phyloP scores from a whole-genome alignment of 2,329 filamentous ascomycete genomes.

The Botrytis cinerea region DNA sequence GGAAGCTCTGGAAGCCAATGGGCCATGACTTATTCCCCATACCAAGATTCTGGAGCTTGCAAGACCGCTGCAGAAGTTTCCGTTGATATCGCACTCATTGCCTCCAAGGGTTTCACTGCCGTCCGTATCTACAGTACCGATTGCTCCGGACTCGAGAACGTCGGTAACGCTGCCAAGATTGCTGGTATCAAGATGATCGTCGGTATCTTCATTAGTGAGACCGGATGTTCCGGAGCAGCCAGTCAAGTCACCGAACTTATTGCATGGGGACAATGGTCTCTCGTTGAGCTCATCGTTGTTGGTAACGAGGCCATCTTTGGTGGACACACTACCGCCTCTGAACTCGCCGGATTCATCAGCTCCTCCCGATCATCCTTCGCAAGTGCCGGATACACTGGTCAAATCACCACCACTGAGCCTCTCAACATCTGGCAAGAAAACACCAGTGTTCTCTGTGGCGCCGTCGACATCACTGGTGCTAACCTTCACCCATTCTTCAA shows the following conservation, averaged over 20 bases:
- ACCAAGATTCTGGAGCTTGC: constrained; percentile 61
- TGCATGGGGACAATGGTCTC: constrained; percentile 70
- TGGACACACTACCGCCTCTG: constrained; percentile 61
- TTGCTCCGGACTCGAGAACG: constrained; percentile 76
- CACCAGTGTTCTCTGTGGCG: constrained; percentile 63
- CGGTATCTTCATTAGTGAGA: constrained; percentile 79
- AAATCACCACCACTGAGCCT: constrained; percentile 83
- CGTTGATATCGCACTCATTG: constrained; percentile 62
- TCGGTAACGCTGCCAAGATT: constrained; percentile 67
- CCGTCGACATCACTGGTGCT: constrained; percentile 76
- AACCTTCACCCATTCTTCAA: constrained; percentile 98
- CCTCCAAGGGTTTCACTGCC: constrained; percentile 64
- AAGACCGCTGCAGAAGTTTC: constrained; percentile 61
- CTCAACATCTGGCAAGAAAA: constrained; percentile 72
- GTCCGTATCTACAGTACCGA: constrained; percentile 90
- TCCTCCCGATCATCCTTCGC: constrained; percentile 64
- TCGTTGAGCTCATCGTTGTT: constrained; percentile 78
- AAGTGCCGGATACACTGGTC: constrained; percentile 67
- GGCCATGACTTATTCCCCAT: constrained; percentile 82
- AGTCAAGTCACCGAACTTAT: constrained; percentile 72
- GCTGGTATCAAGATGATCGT: constrained; percentile 78
- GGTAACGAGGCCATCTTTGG: constrained; percentile 91
- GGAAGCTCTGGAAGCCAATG: constrained; percentile 48
- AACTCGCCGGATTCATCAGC: constrained; percentile 71
- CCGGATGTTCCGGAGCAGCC: constrained; percentile 58